Conservation (phyloP, 139 green algal species). For the Auxenochlorella pyrenoidosa region DNA sequence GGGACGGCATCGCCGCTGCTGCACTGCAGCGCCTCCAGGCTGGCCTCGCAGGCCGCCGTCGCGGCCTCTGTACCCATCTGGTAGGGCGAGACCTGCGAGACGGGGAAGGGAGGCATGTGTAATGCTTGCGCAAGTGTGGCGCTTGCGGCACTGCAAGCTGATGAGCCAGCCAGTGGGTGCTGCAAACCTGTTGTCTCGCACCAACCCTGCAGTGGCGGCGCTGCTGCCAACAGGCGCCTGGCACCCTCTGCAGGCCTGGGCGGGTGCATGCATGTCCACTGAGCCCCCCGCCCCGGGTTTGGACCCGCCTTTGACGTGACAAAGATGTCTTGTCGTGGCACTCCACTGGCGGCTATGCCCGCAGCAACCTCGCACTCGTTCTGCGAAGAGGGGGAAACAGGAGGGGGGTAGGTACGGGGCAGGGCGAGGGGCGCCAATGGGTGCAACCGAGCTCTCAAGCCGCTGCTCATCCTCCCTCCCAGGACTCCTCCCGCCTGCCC, state of each 20-base stretch:
- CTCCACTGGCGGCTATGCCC: conserved; percentile 30
- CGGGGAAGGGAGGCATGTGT: too few relatives aligned
- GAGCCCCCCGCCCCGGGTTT: conserved; percentile 19
- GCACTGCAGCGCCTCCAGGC: background rate
- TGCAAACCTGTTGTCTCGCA: too few relatives aligned
- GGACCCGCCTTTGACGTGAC: conserved; percentile 61
- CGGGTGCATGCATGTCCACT: background rate
- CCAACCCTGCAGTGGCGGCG: too few relatives aligned
- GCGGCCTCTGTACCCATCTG: background rate
- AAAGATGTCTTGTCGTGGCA: conserved; percentile 54
- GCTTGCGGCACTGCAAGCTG: too few relatives aligned
- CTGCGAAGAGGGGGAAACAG: background rate
- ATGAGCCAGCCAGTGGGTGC: too few relatives aligned
- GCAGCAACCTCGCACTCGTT: conserved; percentile 49
- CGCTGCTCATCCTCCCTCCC: too few relatives aligned
- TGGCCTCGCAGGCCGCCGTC: background rate
- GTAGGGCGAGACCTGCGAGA: background rate
- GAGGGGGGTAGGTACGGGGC: too few relatives aligned
- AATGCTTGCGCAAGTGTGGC: too few relatives aligned
- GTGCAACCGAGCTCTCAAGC: too few relatives aligned
- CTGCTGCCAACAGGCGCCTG: background rate
- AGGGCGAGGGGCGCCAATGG: too few relatives aligned
- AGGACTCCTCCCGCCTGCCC: background rate
- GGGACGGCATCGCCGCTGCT: background rate
- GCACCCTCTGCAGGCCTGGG: background rate